Evolutionary conservation across 192 early-diverging fungal genomes (phyloP).

Genomic region (Linnemannia elongata): DNA sequence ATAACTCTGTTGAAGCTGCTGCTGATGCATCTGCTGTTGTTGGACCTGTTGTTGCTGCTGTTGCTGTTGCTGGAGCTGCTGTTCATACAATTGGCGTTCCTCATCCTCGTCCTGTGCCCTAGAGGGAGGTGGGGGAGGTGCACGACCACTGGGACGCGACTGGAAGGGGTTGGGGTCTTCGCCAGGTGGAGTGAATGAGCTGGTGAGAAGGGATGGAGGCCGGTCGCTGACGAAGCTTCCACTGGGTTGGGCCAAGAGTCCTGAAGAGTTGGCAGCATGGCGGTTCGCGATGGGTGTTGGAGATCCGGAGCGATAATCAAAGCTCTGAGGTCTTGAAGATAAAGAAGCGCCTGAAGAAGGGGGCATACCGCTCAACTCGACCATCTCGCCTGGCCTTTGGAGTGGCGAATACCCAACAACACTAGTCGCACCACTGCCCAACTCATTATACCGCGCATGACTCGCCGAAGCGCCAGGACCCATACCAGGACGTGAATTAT

Average conservation of each 20-base stretch:
- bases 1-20: slow-evolving; percentile 41
- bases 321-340: slow-evolving; percentile 1
- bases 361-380: neutral
- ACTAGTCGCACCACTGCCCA: slow-evolving; percentile 11
- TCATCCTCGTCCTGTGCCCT: slow-evolving; percentile 2
- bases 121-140: neutral
- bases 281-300: neutral
- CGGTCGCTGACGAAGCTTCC: slow-evolving; percentile 3
- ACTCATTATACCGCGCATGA: slow-evolving; percentile 14
- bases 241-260: neutral
- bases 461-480: neutral
- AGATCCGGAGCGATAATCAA: neutral
- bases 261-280: neutral
- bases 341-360: neutral
- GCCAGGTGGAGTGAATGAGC: slow-evolving; percentile 27
- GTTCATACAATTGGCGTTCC: slow-evolving; percentile 30
- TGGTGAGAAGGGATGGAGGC: slow-evolving; percentile 34
- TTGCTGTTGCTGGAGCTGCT: slow-evolving; percentile 14
- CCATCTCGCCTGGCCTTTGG: slow-evolving; percentile 3
- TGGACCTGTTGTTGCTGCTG: slow-evolving; percentile 24
- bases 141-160: neutral
- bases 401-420: slow-evolving; percentile 10
- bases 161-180: slow-evolving; percentile 8
- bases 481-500: neutral
- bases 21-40: slow-evolving; percentile 25